phyloP scores from a whole-genome alignment of 306 rosid species.

The Vigna trinervia region DNA sequence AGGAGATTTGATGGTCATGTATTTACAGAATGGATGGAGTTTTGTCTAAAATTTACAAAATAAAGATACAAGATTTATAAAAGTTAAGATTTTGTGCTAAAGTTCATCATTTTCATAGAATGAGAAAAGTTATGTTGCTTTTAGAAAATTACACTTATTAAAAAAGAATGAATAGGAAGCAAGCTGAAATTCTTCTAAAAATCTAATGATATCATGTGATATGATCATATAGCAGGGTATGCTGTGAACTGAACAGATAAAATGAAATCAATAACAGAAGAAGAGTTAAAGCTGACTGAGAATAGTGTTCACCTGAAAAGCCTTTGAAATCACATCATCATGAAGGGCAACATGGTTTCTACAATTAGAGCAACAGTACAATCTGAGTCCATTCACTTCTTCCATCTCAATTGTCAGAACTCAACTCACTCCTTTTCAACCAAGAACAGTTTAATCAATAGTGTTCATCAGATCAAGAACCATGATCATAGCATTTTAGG shows the following conservation, averaged over 20 bases:
- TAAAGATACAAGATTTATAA: not conserved
- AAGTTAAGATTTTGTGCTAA: not conserved
- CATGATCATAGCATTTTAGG: conserved; percentile 1
- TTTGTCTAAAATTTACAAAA: not conserved
- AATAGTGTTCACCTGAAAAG: conserved; percentile 67
- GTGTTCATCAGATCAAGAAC: not conserved
- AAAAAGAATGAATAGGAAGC: not conserved
- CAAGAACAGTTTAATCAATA: not conserved
- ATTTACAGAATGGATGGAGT: not conserved
- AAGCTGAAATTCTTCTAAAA: conserved; percentile 16
- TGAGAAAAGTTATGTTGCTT: not conserved
- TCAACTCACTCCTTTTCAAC: conserved; percentile 30
- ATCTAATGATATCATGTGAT: conserved; percentile 5
- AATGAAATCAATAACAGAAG: not conserved
- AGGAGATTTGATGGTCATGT: no score
- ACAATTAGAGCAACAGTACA: conserved; percentile 68
- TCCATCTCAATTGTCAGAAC: conserved; percentile 47
- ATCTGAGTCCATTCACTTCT: conserved; percentile 56
- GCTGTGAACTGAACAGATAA: not conserved
- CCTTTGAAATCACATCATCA: conserved; percentile 69
- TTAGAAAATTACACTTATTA: not conserved
- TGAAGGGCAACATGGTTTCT: conserved; percentile 70
- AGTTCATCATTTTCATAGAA: not conserved
- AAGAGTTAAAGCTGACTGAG: not conserved
- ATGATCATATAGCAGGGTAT: conserved; percentile 10